Evolutionary conservation across 352 stramenopile genomes (phyloP).

Genomic region (Phytopythium montanum): DNA sequence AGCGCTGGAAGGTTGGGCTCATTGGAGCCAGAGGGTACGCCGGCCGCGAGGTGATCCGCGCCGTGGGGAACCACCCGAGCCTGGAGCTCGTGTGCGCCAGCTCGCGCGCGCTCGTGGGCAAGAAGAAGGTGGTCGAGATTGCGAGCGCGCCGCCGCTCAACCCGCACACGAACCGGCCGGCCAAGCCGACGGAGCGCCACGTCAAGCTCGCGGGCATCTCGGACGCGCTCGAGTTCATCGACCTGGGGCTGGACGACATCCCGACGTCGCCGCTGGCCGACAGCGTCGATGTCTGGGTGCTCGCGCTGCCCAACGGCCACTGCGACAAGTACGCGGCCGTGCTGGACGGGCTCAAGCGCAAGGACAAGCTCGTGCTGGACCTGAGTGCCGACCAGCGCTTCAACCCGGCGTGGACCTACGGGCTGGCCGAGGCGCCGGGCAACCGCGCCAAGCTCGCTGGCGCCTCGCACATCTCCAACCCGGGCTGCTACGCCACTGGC

Average conservation of each 20-base stretch:
- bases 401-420: slow-evolving; percentile 83
- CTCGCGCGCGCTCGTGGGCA: slow-evolving; percentile 68
- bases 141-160: slow-evolving; percentile 73
- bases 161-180: slow-evolving; percentile 73
- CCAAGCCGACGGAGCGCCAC: slow-evolving; percentile 34
- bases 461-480: slow-evolving; percentile 85
- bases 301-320: slow-evolving; percentile 86
- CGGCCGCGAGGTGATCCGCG: slow-evolving; percentile 80
- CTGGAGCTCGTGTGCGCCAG: slow-evolving; percentile 83
- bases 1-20: slow-evolving; percentile 74
- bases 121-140: slow-evolving; percentile 72
- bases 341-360: slow-evolving; percentile 58
- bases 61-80: slow-evolving; percentile 73
- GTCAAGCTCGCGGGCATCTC: slow-evolving; percentile 51
- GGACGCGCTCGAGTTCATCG: slow-evolving; percentile 75
- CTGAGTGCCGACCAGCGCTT: slow-evolving; percentile 88
- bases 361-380: slow-evolving; percentile 85
- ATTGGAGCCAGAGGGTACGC: slow-evolving; percentile 86
- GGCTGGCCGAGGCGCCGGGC: slow-evolving; percentile 71
- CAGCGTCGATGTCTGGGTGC: slow-evolving; percentile 82
- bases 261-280: slow-evolving; percentile 61
- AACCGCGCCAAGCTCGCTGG: slow-evolving; percentile 49
- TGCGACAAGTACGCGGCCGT: slow-evolving; percentile 76
- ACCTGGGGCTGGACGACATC: slow-evolving; percentile 77
- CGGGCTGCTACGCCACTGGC: slow-evolving; percentile 86